A percentile compares a stretch with the other conserved stretches of the same genome.
These are phyloP conservation scores for Penicillium maclennaniae DNA, from an alignment of 495 filamentous ascomycete genomes.

Conservation along the genomic window DNA sequence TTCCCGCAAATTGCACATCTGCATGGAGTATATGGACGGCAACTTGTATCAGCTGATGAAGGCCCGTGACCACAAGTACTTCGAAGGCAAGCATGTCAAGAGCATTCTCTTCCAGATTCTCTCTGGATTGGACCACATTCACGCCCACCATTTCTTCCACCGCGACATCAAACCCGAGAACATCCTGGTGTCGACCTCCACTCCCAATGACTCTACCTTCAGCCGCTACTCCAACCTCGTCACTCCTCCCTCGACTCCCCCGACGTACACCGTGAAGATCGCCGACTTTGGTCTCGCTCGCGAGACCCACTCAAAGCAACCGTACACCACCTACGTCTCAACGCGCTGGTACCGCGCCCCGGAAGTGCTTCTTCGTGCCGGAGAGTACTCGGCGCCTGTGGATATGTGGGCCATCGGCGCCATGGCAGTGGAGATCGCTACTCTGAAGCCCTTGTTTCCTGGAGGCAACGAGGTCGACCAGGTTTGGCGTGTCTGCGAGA, in stretches of 20 bases:
- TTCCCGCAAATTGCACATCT: slow-evolving; percentile 93
- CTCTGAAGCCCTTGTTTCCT: slow-evolving; percentile 93
- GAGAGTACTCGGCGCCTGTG: slow-evolving; percentile 95
- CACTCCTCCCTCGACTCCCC: slow-evolving; percentile 91
- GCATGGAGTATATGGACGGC: slow-evolving; percentile 99
- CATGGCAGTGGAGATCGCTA: slow-evolving; percentile 99
- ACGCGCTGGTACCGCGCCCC: slow-evolving; percentile 98
- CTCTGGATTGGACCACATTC: slow-evolving; percentile 92
- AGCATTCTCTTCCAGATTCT: slow-evolving; percentile 97
- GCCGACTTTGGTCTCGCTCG: slow-evolving; percentile 98
- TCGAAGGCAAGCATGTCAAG: slow-evolving; percentile 91
- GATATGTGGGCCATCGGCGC: slow-evolving; percentile 98
- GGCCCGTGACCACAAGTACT: slow-evolving; percentile 85
- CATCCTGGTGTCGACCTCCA: slow-evolving; percentile 92
- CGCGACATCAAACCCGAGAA: slow-evolving; percentile 99
- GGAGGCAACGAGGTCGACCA: slow-evolving; percentile 98
- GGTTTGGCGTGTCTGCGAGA: slow-evolving; percentile 98
- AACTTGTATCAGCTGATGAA: slow-evolving; percentile 99
- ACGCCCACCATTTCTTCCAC: slow-evolving; percentile 96
- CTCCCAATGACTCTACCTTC: slow-evolving; percentile 79
- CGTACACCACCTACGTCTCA: slow-evolving; percentile 98
- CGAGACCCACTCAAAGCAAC: slow-evolving; percentile 92
- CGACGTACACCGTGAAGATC: slow-evolving; percentile 94
- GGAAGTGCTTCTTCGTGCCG: slow-evolving; percentile 89
- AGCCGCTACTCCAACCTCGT: slow-evolving; percentile 88